These are phyloP conservation scores for Aspergillus piperis DNA, from an alignment of 2,329 filamentous ascomycete species.

Conservation along the genomic window DNA sequence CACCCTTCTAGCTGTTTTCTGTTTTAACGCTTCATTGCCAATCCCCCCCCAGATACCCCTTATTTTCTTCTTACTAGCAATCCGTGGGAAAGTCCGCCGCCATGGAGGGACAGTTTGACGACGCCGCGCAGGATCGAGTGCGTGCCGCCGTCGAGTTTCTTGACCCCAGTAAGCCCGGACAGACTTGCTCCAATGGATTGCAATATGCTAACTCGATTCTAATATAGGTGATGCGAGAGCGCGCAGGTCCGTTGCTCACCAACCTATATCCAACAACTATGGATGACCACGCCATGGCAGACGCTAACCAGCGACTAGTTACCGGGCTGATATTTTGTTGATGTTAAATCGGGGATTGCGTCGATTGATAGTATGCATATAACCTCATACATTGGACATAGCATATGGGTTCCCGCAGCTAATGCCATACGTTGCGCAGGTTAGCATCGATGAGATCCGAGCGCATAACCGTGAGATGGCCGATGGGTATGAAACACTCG, in stretches of 20 bases:
- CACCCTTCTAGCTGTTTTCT: conserved; percentile 14
- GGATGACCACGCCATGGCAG: neutral
- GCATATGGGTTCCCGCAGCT: neutral
- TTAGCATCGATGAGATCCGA: conserved; percentile 88
- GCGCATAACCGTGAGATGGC: conserved; percentile 83
- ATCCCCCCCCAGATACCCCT: neutral
- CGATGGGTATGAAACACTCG: conserved; percentile 52
- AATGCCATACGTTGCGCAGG: conserved; percentile 38
- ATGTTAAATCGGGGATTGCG: conserved; percentile 66
- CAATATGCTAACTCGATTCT: neutral
- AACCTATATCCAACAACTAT: neutral
- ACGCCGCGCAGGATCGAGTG: conserved; percentile 79
- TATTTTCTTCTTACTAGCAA: neutral
- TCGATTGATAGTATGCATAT: conserved; percentile 54
- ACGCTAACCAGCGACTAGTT: conserved; percentile 59
- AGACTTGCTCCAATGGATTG: neutral
- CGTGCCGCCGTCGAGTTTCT: conserved; percentile 89
- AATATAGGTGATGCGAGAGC: conserved; percentile 56
- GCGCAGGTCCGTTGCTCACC: conserved; percentile 48
- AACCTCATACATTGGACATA: neutral
- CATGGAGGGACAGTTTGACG: conserved; percentile 79
- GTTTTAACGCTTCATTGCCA: conserved; percentile 10
- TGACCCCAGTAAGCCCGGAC: conserved; percentile 71
- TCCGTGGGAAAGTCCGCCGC: conserved; percentile 21
- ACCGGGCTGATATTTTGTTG: conserved; percentile 83